phyloP scores from a whole-genome alignment of 306 rosid genomes.

The Trifolium subterraneum region DNA sequence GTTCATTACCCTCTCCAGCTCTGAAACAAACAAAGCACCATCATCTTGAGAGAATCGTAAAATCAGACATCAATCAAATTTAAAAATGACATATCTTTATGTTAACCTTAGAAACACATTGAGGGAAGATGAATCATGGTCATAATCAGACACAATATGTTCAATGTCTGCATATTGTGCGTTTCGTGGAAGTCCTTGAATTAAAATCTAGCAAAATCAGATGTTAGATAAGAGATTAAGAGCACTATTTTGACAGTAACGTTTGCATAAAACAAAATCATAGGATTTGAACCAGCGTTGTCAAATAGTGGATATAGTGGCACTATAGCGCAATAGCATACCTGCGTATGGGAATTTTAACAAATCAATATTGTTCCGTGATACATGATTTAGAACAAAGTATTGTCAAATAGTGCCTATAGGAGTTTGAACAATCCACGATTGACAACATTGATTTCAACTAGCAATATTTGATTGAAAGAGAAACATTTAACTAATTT shows the following conservation, averaged over 20 bases:
- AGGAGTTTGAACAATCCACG: neutral
- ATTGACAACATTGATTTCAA: neutral
- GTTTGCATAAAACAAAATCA: constrained; percentile 4
- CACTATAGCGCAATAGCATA: neutral
- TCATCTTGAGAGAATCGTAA: constrained; percentile 31
- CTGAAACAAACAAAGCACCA: constrained; percentile 51
- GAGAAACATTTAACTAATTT: neutral
- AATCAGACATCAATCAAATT: constrained; percentile 1
- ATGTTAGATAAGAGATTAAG: constrained; percentile 14
- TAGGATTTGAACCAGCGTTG: constrained; percentile 30
- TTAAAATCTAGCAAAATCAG: constrained; percentile 59
- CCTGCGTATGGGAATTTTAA: neutral
- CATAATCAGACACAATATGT: constrained; percentile 66
- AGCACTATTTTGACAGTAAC: constrained; percentile 13
- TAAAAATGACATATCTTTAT: constrained; percentile 14
- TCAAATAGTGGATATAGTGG: neutral
- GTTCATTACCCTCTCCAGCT: constrained; percentile 30
- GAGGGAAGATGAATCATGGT: constrained; percentile 57
- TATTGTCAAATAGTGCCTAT: neutral
- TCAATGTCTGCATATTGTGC: constrained; percentile 50
- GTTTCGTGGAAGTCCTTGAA: constrained; percentile 65
- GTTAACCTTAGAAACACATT: constrained; percentile 54
- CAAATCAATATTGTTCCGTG: neutral
- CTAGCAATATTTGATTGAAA: neutral
- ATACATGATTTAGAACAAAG: neutral